Evolutionary conservation across 805 yeast genomes (phyloP).

Genomic region (Lipomyces japonicus): DNA sequence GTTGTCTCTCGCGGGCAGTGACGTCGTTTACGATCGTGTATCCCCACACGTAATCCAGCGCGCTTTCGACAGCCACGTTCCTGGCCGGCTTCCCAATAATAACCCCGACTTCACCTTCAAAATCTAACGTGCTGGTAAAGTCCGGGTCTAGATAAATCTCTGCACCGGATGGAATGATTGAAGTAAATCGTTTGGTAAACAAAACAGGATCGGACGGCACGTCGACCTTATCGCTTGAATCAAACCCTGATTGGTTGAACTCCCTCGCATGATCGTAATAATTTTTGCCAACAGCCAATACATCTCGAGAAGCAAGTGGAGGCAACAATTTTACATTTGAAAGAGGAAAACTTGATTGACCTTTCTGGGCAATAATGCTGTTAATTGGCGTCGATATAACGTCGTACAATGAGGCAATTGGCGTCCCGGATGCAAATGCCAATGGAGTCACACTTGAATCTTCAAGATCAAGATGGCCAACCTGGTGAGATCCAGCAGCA

Average conservation of each 20-base stretch:
- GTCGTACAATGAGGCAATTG: slow-evolving; percentile 17
- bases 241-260: slow-evolving; percentile 22
- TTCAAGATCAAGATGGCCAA: slow-evolving; percentile 18
- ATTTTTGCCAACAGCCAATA: slow-evolving; percentile 22
- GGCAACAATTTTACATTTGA: slow-evolving; percentile 3
- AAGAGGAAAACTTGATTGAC: neutral
- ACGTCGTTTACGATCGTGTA: slow-evolving; percentile 54
- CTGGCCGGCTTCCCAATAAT: slow-evolving; percentile 49
- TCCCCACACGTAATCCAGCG: slow-evolving; percentile 48
- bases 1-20: slow-evolving; percentile 44
- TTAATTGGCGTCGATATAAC: slow-evolving; percentile 9
- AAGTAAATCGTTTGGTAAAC: slow-evolving; percentile 16
- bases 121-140: slow-evolving; percentile 40
- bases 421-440: slow-evolving; percentile 17
- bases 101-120: slow-evolving; percentile 53
- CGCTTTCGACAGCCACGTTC: slow-evolving; percentile 43
- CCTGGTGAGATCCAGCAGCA: neutral
- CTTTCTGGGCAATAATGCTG: slow-evolving; percentile 1
- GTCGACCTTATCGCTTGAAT: slow-evolving; percentile 23
- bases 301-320: slow-evolving; percentile 16
- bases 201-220: slow-evolving; percentile 18
- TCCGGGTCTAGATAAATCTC: slow-evolving; percentile 13
- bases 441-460: slow-evolving; percentile 13
- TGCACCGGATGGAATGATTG: slow-evolving; percentile 13
- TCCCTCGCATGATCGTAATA: slow-evolving; percentile 23